These are phyloP conservation scores for Mortierella sp. DNA, from an alignment of 371 early-diverging fungal species.

Conservation along the genomic window DNA sequence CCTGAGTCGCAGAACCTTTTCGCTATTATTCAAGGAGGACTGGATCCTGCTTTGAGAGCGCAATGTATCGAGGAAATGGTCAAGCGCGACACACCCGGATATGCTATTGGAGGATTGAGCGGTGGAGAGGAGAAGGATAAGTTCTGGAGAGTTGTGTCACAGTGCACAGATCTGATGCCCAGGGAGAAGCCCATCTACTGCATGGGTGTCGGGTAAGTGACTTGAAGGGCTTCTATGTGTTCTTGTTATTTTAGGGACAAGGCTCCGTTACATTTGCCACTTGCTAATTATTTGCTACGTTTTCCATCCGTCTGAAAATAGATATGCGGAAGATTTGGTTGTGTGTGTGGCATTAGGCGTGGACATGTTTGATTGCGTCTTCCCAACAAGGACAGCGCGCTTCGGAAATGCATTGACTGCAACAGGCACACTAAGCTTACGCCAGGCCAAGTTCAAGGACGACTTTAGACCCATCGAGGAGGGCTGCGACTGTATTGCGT, in stretches of 20 bases:
- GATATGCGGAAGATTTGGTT: slow-evolving; percentile 95
- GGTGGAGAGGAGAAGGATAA: slow-evolving; percentile 97
- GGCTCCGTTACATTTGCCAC: too few relatives aligned
- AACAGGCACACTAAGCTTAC: slow-evolving; percentile 82
- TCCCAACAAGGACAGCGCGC: slow-evolving; percentile 97
- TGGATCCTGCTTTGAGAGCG: slow-evolving; percentile 82
- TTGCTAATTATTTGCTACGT: background rate
- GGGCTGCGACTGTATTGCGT: slow-evolving; percentile 91
- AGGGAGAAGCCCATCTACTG: slow-evolving; percentile 93
- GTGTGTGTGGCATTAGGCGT: slow-evolving; percentile 95
- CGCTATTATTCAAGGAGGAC: slow-evolving; percentile 97
- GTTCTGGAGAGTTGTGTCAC: slow-evolving; percentile 91
- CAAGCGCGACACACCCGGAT: slow-evolving; percentile 91
- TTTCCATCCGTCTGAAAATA: slow-evolving; percentile 56
- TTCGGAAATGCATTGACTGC: slow-evolving; percentile 94
- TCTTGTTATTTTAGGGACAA: too few relatives aligned
- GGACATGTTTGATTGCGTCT: slow-evolving; percentile 99
- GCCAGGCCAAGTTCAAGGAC: slow-evolving; percentile 71
- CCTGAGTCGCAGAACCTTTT: slow-evolving; percentile 91
- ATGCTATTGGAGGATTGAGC: slow-evolving; percentile 96
- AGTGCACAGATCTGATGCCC: slow-evolving; percentile 90
- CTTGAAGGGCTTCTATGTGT: background rate
- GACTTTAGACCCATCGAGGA: slow-evolving; percentile 87
- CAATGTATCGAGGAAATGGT: slow-evolving; percentile 91
- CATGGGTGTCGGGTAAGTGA: slow-evolving; percentile 95